These are phyloP conservation scores for Fusarium incarnatum DNA, from an alignment of 2,329 filamentous ascomycete genomes.

Conservation along the genomic window DNA sequence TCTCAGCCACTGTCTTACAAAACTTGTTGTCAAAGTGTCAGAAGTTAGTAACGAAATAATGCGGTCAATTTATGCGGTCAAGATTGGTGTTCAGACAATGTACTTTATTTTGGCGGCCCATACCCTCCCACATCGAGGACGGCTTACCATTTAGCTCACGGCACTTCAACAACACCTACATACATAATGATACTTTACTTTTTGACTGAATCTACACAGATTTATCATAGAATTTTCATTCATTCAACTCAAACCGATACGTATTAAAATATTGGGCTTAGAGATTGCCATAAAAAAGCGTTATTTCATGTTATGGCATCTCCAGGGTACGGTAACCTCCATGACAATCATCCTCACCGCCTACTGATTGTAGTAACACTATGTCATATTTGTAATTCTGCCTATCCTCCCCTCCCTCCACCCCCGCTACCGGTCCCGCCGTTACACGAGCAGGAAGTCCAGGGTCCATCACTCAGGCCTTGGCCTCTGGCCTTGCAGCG, in stretches of 20 bases:
- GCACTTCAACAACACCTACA: background rate
- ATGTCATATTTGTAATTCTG: constrained; percentile 27
- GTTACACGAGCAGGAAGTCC: constrained; percentile 21
- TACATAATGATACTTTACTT: background rate
- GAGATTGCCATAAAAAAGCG: background rate
- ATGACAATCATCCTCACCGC: constrained; percentile 22
- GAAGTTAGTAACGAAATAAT: background rate
- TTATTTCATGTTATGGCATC: background rate
- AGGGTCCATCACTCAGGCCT: constrained; percentile 25
- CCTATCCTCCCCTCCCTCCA: constrained; percentile 22
- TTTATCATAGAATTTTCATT: background rate
- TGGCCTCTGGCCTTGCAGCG: constrained; percentile 1
- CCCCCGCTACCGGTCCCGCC: constrained; percentile 39
- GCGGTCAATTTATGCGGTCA: background rate
- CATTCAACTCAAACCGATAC: rapidly evolving
- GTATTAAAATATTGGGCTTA: background rate
- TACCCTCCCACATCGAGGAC: background rate
- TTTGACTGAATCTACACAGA: background rate
- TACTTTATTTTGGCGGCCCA: background rate
- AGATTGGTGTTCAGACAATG: rapidly evolving
- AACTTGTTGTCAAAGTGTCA: background rate
- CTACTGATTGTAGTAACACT: background rate
- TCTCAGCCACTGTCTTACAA: background rate
- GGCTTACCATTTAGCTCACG: background rate
- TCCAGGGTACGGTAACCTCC: background rate